Evolutionary conservation across 2,329 filamentous ascomycete genomes (phyloP), one percentile per base, ranked within the genome.

Genomic region (Trichoderma atrobrunneum): DNA sequence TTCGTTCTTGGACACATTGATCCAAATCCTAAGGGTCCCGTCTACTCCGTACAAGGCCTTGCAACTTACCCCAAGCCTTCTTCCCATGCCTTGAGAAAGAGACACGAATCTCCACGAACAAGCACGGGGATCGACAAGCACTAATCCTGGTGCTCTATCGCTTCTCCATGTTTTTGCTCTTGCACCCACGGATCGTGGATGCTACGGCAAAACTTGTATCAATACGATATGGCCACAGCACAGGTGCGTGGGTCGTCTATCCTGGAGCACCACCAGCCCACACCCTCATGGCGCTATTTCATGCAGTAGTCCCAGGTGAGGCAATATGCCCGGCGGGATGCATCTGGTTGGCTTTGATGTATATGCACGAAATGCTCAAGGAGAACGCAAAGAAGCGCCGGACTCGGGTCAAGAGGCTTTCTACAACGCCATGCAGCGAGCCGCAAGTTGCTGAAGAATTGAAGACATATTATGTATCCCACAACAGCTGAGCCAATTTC

Each of bases 271-370:
- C 54, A 32, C 21, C 71, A 63, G 56, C 71, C 56, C 54, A 59
- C 71, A 62, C 66, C 66, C 32, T 61, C 57, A 72, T 72, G 70
- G 66, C 73, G 73, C 73, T 68, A 73, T 73, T 70, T 62, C 66
- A 60, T 73, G 72, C 73, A 74, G 72, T 68, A 74, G 73, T 64
- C 69, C 68, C 69, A 72, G 68, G 66, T 65, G 59, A 71, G 71
- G 59, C 60, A 72, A 70, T 72, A 72, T 57, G 34, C 26, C 71
- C 71, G 71, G 67, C 57, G 39, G 43, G 21, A 70, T 62, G 54
- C 57, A n/a, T 60, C 32, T 54, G 28, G 18, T 24, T 54, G 48
- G 48, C 30, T 14, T 34, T 34, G 14, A 30, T 59, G 48, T 60
- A 51, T 62, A 72, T 72, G 67, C 71, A 65, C 34, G 71, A 59